Percentiles rank a stretch among this genome's conserved stretches.
Evolutionary conservation across 306 rosid genomes (phyloP).

Genomic region (Hippophae gyantsensis): DNA sequence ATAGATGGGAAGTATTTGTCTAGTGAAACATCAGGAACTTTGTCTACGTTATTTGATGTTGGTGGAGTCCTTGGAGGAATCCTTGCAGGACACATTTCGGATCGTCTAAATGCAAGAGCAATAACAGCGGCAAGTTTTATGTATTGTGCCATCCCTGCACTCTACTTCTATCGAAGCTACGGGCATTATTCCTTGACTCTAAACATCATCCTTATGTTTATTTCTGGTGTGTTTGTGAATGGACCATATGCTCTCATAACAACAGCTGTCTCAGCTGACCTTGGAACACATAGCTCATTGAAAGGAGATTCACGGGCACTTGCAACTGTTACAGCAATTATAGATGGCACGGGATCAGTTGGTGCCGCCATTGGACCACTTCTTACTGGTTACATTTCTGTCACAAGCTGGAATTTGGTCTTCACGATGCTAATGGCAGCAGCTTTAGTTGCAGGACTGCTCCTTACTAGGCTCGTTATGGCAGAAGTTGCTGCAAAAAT

Average conservation of each 20-base stretch:
- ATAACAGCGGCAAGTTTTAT: conserved; percentile 97
- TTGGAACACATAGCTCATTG: conserved; percentile 89
- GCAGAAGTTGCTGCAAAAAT: conserved; percentile 70
- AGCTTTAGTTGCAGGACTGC: conserved; percentile 79
- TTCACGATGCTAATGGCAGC: conserved; percentile 89
- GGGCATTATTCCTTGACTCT: conserved; percentile 55
- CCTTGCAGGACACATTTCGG: conserved; percentile 90
- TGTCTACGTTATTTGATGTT: conserved; percentile 86
- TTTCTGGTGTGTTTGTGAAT: conserved; percentile 89
- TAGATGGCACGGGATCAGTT: conserved; percentile 91
- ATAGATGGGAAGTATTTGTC: conserved; percentile 80
- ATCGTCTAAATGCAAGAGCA: conserved; percentile 79
- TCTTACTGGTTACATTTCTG: conserved; percentile 80
- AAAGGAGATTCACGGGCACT: conserved; percentile 78
- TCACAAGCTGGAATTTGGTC: conserved; percentile 73
- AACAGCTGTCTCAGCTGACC: conserved; percentile 93
- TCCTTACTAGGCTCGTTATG: conserved; percentile 73
- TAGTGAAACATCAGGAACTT: conserved; percentile 57
- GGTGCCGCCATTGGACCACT: conserved; percentile 98
- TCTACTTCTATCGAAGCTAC: conserved; percentile 66
- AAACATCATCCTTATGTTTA: conserved; percentile 59
- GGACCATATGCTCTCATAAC: conserved; percentile 98
- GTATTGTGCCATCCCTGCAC: conserved; percentile 97
- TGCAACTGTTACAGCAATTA: conserved; percentile 91
- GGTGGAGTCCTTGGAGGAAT: conserved; percentile 96